Evolutionary conservation across 164 flowering plant species (phyloP).

Genomic region (Santalum album): DNA sequence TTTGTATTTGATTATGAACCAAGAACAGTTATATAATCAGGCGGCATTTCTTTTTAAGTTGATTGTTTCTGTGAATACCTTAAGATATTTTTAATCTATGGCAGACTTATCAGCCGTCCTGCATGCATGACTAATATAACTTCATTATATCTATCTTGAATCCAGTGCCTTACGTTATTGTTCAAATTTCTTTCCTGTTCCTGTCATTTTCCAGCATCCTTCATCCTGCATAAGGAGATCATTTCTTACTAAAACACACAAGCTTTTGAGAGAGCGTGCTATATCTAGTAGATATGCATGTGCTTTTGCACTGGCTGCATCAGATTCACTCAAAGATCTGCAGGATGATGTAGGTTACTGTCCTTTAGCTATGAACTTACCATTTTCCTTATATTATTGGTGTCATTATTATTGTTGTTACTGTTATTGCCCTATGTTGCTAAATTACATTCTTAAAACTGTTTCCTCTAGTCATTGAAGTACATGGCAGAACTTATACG

Average conservation of each 20-base stretch:
- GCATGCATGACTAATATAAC: neutral
- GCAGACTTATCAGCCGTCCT: too few relatives aligned
- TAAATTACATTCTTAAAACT: neutral
- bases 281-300: constrained; percentile 82
- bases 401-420: constrained; percentile 3
- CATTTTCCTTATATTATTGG: neutral
- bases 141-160: neutral
- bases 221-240: constrained; percentile 35
- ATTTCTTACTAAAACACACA: constrained; percentile 54
- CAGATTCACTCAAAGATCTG: constrained; percentile 43
- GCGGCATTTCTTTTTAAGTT: too few relatives aligned
- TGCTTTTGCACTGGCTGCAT: constrained; percentile 60
- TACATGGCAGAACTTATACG: constrained; percentile 64
- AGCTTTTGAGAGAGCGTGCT: constrained; percentile 46
- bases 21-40: too few relatives aligned
- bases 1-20: too few relatives aligned
- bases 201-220: constrained; percentile 44
- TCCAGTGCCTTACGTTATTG: neutral
- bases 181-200: neutral
- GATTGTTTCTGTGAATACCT: too few relatives aligned
- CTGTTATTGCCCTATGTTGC: constrained; percentile 1
- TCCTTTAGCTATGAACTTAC: neutral
- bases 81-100: too few relatives aligned
- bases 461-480: constrained; percentile 40
- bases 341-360: constrained; percentile 42